A percentile compares a stretch with the other conserved stretches of the same genome.
Evolutionary conservation across 1,284 basidiomycete species (phyloP).

Genomic region (Chondrostereum purpureum): DNA sequence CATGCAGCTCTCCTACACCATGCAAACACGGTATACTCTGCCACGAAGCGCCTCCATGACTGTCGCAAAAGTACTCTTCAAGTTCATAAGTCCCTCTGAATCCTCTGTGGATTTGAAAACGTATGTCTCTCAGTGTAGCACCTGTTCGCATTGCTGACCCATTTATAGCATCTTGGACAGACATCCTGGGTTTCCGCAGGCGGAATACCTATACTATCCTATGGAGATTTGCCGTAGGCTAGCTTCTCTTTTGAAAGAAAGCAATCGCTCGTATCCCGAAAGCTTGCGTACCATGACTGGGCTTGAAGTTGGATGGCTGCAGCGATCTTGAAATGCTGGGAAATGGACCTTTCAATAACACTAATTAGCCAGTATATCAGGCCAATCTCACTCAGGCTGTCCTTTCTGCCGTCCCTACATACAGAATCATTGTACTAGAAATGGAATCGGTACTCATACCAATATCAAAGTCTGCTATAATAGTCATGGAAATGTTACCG

Average conservation of each 20-base stretch:
- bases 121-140: slow-evolving; percentile 29
- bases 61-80: slow-evolving; percentile 72
- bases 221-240: slow-evolving; percentile 65
- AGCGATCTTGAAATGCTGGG: too few relatives aligned
- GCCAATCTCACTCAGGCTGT: too few relatives aligned
- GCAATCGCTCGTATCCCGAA: slow-evolving; percentile 67
- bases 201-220: slow-evolving; percentile 76
- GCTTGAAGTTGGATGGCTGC: slow-evolving; percentile 73
- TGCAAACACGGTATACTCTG: slow-evolving; percentile 47
- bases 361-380: too few relatives aligned
- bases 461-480: too few relatives aligned
- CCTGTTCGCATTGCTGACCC: slow-evolving; percentile 9
- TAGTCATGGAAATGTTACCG: too few relatives aligned
- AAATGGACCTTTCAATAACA: too few relatives aligned
- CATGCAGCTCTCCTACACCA: slow-evolving; percentile 68
- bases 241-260: slow-evolving; percentile 62
- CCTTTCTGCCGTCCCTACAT: too few relatives aligned
- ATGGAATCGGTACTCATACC: too few relatives aligned
- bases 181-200: slow-evolving; percentile 76
- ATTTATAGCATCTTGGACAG: slow-evolving; percentile 45
- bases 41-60: slow-evolving; percentile 57
- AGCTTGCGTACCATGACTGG: slow-evolving; percentile 70
- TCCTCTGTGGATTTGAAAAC: slow-evolving; percentile 44
- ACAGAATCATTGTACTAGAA: too few relatives aligned
- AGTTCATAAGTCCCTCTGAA: slow-evolving; percentile 54